phyloP scores from a whole-genome alignment of 495 filamentous ascomycete species.

The Aspergillus panamensis region DNA sequence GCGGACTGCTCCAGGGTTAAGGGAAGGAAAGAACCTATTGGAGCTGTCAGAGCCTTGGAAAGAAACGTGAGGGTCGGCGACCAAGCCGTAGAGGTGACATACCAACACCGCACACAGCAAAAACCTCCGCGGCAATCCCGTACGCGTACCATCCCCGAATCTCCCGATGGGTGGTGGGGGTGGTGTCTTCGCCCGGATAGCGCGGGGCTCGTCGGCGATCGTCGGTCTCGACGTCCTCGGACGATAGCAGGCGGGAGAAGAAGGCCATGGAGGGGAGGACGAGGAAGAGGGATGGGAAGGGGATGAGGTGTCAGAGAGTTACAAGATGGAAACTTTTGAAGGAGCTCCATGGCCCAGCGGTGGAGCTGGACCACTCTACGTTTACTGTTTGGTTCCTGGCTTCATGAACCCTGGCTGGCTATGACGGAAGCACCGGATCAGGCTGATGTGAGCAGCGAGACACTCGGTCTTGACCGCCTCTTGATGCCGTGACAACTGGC shows the following conservation, averaged over 20 bases:
- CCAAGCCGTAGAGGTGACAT: not conserved
- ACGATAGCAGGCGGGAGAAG: slow-evolving; percentile 15
- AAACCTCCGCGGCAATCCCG: slow-evolving; percentile 86
- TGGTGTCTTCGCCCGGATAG: slow-evolving; percentile 79
- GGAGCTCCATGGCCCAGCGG: slow-evolving; percentile 12
- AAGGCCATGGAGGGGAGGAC: slow-evolving; percentile 20
- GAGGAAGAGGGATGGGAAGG: not conserved
- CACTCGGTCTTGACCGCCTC: not conserved
- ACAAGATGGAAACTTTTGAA: slow-evolving; percentile 5
- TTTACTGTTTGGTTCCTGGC: not conserved
- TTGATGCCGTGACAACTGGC: not conserved
- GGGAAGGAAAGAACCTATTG: slow-evolving; percentile 77
- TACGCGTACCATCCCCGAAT: slow-evolving; percentile 88
- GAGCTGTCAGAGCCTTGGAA: not conserved
- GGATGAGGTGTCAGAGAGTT: not conserved
- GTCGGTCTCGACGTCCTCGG: slow-evolving; percentile 19
- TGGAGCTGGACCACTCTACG: slow-evolving; percentile 11
- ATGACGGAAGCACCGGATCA: slow-evolving; percentile 15
- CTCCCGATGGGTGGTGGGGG: slow-evolving; percentile 74
- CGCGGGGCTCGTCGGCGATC: slow-evolving; percentile 36
- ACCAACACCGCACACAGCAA: slow-evolving; percentile 79
- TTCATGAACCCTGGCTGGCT: not conserved
- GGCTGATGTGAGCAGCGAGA: not conserved
- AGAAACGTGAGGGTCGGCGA: not conserved
- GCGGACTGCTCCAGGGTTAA: slow-evolving; percentile 85